These are phyloP conservation scores for Amylocystis lapponica DNA, from an alignment of 768 basidiomycete genomes.

Conservation along the genomic window DNA sequence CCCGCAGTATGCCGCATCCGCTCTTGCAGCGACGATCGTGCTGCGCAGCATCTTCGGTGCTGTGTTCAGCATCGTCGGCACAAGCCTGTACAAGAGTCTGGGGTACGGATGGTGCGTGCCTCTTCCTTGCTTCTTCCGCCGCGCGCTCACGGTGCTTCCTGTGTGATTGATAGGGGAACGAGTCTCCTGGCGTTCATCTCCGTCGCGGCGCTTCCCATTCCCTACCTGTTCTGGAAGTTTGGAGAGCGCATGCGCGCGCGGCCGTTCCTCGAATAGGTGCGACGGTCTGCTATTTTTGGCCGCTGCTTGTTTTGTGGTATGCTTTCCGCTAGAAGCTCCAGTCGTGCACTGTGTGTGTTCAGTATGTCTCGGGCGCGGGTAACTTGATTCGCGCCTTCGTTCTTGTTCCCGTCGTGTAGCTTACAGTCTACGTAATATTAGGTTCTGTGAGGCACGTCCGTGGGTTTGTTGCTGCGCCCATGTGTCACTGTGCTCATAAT, in stretches of 20 bases:
- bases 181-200: slow-evolving; percentile 4
- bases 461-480: no score
- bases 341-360: no score
- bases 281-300: no score
- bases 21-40: slow-evolving; percentile 1
- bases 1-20: slow-evolving; percentile 1
- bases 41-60: slow-evolving; percentile 1
- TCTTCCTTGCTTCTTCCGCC: no score
- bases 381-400: no score
- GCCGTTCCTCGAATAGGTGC: background rate
- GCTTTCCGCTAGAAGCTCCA: no score
- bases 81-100: background rate
- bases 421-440: no score
- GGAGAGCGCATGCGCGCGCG: slow-evolving; percentile 1
- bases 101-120: slow-evolving; percentile 1
- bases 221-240: background rate
- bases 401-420: no score
- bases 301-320: no score
- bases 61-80: slow-evolving; percentile 3
- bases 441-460: no score
- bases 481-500: no score
- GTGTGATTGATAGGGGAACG: background rate
- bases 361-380: no score
- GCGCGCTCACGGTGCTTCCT: background rate
- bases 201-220: slow-evolving; percentile 1